phyloP scores from a whole-genome alignment of 225 moss, liverwort and hornwort species.

The Thuidium tamariscinum region DNA sequence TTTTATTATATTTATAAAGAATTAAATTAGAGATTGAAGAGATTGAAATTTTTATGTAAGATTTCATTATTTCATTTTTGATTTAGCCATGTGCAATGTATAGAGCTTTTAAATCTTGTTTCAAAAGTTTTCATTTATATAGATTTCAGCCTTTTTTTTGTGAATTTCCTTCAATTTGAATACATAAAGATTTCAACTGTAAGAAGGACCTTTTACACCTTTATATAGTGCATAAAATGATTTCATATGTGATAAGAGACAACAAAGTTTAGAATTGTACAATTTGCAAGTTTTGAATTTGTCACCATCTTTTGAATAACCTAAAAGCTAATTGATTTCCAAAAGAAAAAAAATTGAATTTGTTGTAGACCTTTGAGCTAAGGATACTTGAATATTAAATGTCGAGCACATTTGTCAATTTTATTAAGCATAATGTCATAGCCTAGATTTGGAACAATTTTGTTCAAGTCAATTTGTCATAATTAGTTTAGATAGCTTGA shows the following conservation, averaged over 20 bases:
- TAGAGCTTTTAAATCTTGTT: too few relatives aligned
- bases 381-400: not conserved
- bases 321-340: not conserved
- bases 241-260: fast-evolving
- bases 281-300: not conserved
- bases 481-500: too few relatives aligned
- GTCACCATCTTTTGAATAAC: too few relatives aligned
- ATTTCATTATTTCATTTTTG: not conserved
- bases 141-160: fast-evolving
- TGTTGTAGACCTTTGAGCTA: not conserved
- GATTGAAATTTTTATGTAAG: too few relatives aligned
- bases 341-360: not conserved
- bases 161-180: not conserved
- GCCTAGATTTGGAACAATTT: not conserved
- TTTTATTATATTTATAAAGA: not conserved
- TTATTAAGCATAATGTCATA: not conserved
- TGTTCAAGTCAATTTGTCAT: not conserved
- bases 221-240: too few relatives aligned
- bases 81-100: not conserved
- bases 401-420: not conserved
- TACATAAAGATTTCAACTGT: not conserved
- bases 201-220: not conserved
- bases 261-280: not conserved
- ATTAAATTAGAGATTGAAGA: too few relatives aligned
- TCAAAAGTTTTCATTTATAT: not conserved